phyloP scores from a whole-genome alignment of 495 filamentous ascomycete species.

The Hypoxylon lenormandii region DNA sequence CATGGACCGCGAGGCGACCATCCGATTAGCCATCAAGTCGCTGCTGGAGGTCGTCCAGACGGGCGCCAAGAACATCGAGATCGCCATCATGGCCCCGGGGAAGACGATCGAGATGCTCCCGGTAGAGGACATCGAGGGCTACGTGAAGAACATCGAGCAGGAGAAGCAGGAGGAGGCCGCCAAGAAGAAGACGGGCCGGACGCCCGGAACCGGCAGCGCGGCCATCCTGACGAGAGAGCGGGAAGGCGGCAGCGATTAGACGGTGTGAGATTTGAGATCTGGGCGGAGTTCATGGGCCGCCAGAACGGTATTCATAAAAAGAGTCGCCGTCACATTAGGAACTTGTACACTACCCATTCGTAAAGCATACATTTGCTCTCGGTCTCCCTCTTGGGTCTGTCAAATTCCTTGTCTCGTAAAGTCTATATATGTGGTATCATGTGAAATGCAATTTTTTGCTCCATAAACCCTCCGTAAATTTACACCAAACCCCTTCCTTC shows the following conservation, averaged over 20 bases:
- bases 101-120: conserved; percentile 92
- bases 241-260: conserved; percentile 59
- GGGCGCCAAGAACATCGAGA: conserved; percentile 99
- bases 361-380: conserved; percentile 27
- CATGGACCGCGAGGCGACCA: conserved; percentile 96
- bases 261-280: no score
- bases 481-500: neutral
- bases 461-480: conserved; percentile 23
- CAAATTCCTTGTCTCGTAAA: conserved; percentile 31
- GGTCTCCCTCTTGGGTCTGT: conserved; percentile 1
- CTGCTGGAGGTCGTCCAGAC: conserved; percentile 98
- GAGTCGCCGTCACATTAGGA: conserved; percentile 18
- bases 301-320: conserved; percentile 14
- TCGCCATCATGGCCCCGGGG: conserved; percentile 97
- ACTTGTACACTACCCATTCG: conserved; percentile 32
- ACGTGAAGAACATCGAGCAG: conserved; percentile 97
- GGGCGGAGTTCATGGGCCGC: conserved; percentile 13
- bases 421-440: conserved; percentile 53
- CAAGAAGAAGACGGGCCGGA: conserved; percentile 90
- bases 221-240: conserved; percentile 79
- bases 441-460: conserved; percentile 49
- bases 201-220: conserved; percentile 78
- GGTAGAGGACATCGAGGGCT: conserved; percentile 92
- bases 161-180: conserved; percentile 99
- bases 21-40: conserved; percentile 96